Conservation (phyloP, 345 rosid genomes). For the Ceriops tagal region DNA sequence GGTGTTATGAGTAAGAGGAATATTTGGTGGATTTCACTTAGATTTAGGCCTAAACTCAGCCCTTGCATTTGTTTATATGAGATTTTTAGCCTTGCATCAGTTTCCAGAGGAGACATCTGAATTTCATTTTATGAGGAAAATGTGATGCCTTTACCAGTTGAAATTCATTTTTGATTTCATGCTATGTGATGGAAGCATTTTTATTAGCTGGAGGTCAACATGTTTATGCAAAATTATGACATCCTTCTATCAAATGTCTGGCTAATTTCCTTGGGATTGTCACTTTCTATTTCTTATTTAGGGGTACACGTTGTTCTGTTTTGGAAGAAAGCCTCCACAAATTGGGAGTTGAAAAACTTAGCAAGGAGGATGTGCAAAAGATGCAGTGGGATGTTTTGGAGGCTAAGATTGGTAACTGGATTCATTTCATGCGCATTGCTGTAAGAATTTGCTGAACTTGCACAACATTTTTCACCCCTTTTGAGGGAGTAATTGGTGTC, state of each 20-base stretch:
- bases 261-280: background rate
- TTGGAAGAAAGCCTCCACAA: constrained; percentile 84
- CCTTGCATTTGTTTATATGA: too few relatives aligned
- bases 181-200: background rate
- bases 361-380: constrained; percentile 96
- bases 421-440: constrained; percentile 97
- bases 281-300: constrained; percentile 26
- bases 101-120: too few relatives aligned
- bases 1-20: too few relatives aligned
- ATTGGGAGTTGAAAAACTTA: constrained; percentile 92
- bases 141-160: too few relatives aligned
- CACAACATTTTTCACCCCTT: background rate
- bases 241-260: background rate
- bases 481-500: too few relatives aligned
- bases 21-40: too few relatives aligned
- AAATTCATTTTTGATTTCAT: too few relatives aligned
- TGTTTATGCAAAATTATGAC: background rate
- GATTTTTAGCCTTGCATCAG: too few relatives aligned
- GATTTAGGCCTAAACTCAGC: too few relatives aligned
- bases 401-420: constrained; percentile 97
- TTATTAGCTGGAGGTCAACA: background rate
- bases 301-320: constrained; percentile 79
- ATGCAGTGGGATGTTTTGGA: constrained; percentile 99
- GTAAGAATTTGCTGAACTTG: constrained; percentile 43
- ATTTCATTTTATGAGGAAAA: too few relatives aligned